Percentiles rank a stretch among this genome's conserved stretches.
These are phyloP conservation scores for Calonectria hawksworthii DNA, from an alignment of 2,329 filamentous ascomycete species.

Conservation along the genomic window DNA sequence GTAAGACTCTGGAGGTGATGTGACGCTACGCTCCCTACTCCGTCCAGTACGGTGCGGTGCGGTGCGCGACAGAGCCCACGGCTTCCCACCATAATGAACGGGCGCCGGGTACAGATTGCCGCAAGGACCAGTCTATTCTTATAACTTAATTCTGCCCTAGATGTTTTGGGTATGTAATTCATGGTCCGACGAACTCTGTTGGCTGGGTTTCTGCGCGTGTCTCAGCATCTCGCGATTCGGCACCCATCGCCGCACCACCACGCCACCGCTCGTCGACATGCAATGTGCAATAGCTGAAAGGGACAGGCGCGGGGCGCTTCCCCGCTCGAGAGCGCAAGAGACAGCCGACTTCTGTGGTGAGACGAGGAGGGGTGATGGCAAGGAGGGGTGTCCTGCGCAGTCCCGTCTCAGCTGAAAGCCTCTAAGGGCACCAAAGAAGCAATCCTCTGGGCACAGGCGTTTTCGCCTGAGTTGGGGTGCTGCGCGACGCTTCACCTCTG, in stretches of 20 bases:
- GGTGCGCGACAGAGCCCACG: neutral
- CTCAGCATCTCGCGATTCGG: neutral
- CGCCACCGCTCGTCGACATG: neutral
- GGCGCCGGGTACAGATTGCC: neutral
- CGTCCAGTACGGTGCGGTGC: neutral
- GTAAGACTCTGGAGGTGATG: slow-evolving; percentile 5
- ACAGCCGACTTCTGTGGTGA: neutral
- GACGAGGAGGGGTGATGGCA: neutral
- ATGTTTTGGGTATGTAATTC: neutral
- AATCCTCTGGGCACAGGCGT: neutral
- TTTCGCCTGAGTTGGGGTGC: neutral
- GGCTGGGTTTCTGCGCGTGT: neutral
- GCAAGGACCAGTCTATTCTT: neutral
- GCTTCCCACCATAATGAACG: neutral
- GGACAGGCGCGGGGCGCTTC: neutral
- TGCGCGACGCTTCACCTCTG: neutral
- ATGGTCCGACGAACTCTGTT: neutral
- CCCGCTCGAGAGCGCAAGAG: neutral
- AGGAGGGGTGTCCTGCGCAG: neutral
- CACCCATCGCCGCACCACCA: neutral
- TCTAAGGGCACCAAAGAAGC: slow-evolving; percentile 1
- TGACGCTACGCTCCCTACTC: neutral
- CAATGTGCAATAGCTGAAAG: neutral
- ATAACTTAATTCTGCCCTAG: neutral
- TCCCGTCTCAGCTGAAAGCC: slow-evolving; percentile 5